These are phyloP conservation scores for Sporobolomyces roseus DNA, from an alignment of 768 basidiomycete species.

Conservation along the genomic window DNA sequence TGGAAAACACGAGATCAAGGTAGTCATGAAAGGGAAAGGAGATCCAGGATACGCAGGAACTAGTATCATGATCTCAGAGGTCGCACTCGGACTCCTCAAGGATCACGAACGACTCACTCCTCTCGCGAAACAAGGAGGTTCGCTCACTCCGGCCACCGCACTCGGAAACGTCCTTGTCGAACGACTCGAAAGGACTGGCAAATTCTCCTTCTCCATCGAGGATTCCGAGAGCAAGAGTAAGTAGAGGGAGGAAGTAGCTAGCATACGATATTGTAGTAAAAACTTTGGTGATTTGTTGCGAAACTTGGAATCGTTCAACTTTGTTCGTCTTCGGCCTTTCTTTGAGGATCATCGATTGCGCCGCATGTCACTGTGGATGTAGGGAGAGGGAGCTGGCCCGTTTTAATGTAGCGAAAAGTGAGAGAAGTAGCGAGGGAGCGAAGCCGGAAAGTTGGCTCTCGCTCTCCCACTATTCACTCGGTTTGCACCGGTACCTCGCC, in stretches of 20 bases:
- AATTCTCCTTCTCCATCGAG: conserved; percentile 21
- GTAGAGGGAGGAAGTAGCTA: background rate
- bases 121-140: conserved; percentile 64
- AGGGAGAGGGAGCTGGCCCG: too few species aligned
- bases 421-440: too few species aligned
- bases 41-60: conserved; percentile 72
- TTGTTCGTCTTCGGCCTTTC: too few species aligned
- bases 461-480: too few species aligned
- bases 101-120: conserved; percentile 57
- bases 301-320: too few species aligned
- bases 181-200: conserved; percentile 60
- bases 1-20: conserved; percentile 56
- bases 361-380: too few species aligned
- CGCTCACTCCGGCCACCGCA: conserved; percentile 77
- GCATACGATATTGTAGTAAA: background rate
- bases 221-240: conserved; percentile 1
- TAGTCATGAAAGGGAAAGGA: conserved; percentile 62
- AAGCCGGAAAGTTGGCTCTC: too few species aligned
- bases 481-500: too few species aligned
- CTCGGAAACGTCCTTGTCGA: conserved; percentile 71
- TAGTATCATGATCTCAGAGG: conserved; percentile 68
- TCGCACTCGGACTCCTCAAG: conserved; percentile 66
- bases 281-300: too few species aligned
- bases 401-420: too few species aligned
- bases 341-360: too few species aligned